These are phyloP conservation scores for Solanum peruvianum DNA, from an alignment of 257 asterid genomes.

Conservation along the genomic window DNA sequence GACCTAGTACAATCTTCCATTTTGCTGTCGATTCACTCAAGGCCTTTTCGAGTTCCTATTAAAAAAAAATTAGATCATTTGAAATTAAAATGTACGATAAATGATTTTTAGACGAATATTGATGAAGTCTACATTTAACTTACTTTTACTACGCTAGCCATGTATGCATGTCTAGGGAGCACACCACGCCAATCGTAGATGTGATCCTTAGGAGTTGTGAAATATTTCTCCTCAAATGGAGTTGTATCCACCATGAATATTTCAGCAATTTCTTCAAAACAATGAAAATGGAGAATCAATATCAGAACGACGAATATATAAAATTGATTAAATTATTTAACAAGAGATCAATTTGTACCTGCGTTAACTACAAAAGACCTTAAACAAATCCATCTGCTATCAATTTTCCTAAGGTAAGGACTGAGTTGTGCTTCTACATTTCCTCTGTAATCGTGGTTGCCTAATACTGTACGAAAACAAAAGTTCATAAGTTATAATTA, in stretches of 20 bases:
- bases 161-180: slow-evolving; percentile 28
- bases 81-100: not conserved
- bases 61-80: not conserved
- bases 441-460: slow-evolving; percentile 93
- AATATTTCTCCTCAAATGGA: slow-evolving; percentile 54
- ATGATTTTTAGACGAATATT: not conserved
- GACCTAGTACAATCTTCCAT: slow-evolving; percentile 89
- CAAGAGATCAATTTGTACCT: slow-evolving; percentile 15
- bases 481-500: not conserved
- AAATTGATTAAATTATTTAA: not conserved
- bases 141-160: slow-evolving; percentile 31
- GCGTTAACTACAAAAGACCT: slow-evolving; percentile 66
- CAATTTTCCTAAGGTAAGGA: slow-evolving; percentile 43
- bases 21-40: slow-evolving; percentile 50
- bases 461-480: slow-evolving; percentile 53
- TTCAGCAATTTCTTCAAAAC: slow-evolving; percentile 53
- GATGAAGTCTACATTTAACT: not conserved
- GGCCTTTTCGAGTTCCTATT: slow-evolving; percentile 57
- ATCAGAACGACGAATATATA: not conserved
- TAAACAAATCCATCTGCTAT: slow-evolving; percentile 72
- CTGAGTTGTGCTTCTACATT: slow-evolving; percentile 67
- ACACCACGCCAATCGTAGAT: slow-evolving; percentile 74
- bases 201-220: slow-evolving; percentile 35
- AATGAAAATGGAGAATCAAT: no score
- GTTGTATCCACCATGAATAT: slow-evolving; percentile 81